These are phyloP conservation scores for Xylariaceae sp. DNA, from an alignment of 2,329 filamentous ascomycete species.

Conservation along the genomic window DNA sequence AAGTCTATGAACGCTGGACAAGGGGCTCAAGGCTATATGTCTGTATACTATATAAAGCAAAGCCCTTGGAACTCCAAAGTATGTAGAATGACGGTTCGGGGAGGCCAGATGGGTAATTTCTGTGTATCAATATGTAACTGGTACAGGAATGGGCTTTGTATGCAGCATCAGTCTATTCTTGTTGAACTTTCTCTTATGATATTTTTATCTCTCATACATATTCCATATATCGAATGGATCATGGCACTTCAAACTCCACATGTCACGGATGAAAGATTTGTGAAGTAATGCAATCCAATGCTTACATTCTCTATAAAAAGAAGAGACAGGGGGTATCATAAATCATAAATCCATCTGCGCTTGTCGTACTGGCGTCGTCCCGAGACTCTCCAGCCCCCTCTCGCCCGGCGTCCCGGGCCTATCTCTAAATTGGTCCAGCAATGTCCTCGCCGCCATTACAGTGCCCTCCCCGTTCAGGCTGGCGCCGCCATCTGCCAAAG, in stretches of 20 bases:
- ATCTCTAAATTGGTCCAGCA: slow-evolving; percentile 25
- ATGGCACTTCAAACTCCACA: slow-evolving; percentile 15
- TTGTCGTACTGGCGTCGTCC: slow-evolving; percentile 37
- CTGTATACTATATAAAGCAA: background rate
- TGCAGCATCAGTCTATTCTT: slow-evolving; percentile 4
- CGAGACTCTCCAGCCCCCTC: slow-evolving; percentile 44
- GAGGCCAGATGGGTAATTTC: slow-evolving; percentile 2
- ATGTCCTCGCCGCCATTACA: slow-evolving; percentile 25
- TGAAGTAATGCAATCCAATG: background rate
- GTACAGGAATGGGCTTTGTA: slow-evolving; percentile 7
- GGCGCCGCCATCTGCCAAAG: background rate
- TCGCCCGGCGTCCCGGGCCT: slow-evolving; percentile 26
- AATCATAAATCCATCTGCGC: slow-evolving; percentile 30
- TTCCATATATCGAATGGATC: slow-evolving; percentile 15
- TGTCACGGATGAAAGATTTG: slow-evolving; percentile 5
- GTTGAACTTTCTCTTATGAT: background rate
- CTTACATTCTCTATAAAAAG: background rate
- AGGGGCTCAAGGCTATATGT: background rate
- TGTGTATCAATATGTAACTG: slow-evolving; percentile 20
- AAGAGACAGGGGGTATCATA: slow-evolving; percentile 22
- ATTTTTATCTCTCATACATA: background rate
- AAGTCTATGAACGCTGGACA: background rate
- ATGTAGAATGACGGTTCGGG: background rate
- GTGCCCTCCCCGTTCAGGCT: slow-evolving; percentile 4
- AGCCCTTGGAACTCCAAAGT: background rate